Percentiles rank a stretch among this genome's conserved stretches.
Conservation (phyloP, 371 early-diverging fungal genomes). For the Mucor plumbeus region DNA sequence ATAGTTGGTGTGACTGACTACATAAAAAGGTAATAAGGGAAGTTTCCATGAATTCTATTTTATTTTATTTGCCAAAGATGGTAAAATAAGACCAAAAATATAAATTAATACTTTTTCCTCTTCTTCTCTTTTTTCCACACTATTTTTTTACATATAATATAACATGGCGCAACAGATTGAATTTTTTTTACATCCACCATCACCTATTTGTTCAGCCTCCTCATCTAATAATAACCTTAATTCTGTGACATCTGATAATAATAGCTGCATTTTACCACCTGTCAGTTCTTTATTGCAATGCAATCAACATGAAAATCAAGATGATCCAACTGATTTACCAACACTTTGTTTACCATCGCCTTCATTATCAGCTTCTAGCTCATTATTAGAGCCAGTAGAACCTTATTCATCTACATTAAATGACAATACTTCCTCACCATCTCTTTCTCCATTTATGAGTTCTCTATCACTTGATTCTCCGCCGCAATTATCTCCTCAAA, state of each 20-base stretch:
- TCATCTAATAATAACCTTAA: background rate
- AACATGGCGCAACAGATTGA: slow-evolving; percentile 17
- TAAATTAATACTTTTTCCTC: slow-evolving; percentile 8
- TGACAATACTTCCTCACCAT: slow-evolving; percentile 13
- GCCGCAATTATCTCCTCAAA: slow-evolving; percentile 23
- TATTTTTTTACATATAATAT: slow-evolving; percentile 6
- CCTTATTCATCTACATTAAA: background rate
- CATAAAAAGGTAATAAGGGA: slow-evolving; percentile 1
- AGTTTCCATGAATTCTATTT: slow-evolving; percentile 16
- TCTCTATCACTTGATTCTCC: slow-evolving; percentile 36
- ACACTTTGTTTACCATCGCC: slow-evolving; percentile 14
- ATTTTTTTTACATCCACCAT: slow-evolving; percentile 27
- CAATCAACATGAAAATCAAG: slow-evolving; percentile 11
- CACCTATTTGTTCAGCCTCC: slow-evolving; percentile 11
- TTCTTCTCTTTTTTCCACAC: background rate
- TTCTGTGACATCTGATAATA: background rate
- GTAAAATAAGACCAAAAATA: slow-evolving; percentile 19
- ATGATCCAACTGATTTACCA: slow-evolving; percentile 3
- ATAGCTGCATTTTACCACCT: slow-evolving; percentile 17
- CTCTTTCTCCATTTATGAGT: slow-evolving; percentile 21
- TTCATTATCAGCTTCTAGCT: background rate
- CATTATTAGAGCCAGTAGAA: slow-evolving; percentile 5
- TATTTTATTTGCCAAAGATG: slow-evolving; percentile 20
- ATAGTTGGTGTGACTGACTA: slow-evolving; percentile 3
- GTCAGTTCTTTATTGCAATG: slow-evolving; percentile 12